Evolutionary conservation across 352 stramenopile genomes (phyloP), one percentile per base, ranked within the genome.

Genomic region (Globisporangium mamillatum): DNA sequence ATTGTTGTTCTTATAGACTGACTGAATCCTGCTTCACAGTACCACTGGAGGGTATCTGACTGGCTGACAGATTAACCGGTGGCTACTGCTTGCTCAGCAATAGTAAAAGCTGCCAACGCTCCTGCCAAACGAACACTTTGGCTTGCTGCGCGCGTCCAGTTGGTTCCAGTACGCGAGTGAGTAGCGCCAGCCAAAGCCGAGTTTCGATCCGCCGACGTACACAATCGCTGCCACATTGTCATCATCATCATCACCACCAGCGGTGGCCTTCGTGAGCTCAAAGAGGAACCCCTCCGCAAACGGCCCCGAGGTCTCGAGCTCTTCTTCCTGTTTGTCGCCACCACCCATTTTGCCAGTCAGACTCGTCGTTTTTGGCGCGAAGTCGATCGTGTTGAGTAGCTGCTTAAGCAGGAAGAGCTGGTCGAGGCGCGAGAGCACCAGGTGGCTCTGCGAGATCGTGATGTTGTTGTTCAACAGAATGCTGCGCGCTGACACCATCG

Each of bases 131-230:
- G 24, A n/a, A 2, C 66, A 71, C n/a, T 25, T 67, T 3, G 57
- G 66, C 25, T 44, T 57, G 41, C 50, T 20, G 0, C 18, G 9
- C 4, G 20, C 66, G 5, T 18, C 24, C n/a, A 67, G 66, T n/a
- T 67, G 36, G 24, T 27, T 54, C 66, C 66, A 71, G 59, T 63
- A 59, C 38, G 58, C 25, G 12, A 71, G 34, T 12, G 66, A 34
- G 53, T 71, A 71, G n/a, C 66, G 66, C 66, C 66, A 71, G 18
- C 66, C 66, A 62, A 71, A 71, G 36, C 66, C 66, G n/a, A 71
- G 59, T 52, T 9, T 63, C 48, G 22, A 52, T 7, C 46, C 41
- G 1, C 16, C 48, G 6, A 63, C n/a, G 16, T 63, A 16, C 12
- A 67, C 46, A 2, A 67, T 10, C 24, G 48, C 48, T 34, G 58